These are phyloP conservation scores for Circinella umbellata DNA, from an alignment of 371 early-diverging fungal genomes.

Conservation along the genomic window DNA sequence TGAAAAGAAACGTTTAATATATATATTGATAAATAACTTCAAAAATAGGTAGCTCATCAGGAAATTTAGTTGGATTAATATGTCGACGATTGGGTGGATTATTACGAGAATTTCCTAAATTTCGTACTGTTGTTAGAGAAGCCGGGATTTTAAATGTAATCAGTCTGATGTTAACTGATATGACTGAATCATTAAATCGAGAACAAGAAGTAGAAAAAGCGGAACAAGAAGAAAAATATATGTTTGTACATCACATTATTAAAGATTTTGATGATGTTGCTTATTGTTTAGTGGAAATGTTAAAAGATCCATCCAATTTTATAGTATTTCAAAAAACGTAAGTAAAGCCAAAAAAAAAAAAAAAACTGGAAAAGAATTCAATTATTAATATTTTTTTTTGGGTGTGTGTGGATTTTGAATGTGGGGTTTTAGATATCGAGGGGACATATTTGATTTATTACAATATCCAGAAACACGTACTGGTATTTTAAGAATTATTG, in stretches of 20 bases:
- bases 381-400: no score
- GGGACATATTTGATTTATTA: constrained; percentile 63
- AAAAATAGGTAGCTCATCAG: constrained; percentile 52
- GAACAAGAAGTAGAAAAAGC: constrained; percentile 8
- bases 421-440: constrained; percentile 36
- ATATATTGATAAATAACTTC: neutral
- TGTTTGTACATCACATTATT: constrained; percentile 53
- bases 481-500: constrained; percentile 57
- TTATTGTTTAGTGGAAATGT: constrained; percentile 55
- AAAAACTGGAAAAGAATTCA: no score
- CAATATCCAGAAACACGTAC: constrained; percentile 59
- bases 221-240: neutral
- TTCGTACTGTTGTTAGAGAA: constrained; percentile 63
- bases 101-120: constrained; percentile 52
- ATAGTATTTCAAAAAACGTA: constrained; percentile 44
- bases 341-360: constrained; percentile 6
- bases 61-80: constrained; percentile 55
- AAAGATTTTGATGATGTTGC: constrained; percentile 59
- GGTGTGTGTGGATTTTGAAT: no score
- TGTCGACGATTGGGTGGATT: constrained; percentile 53
- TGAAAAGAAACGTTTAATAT: no score
- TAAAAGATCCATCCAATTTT: constrained; percentile 35
- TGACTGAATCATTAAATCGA: constrained; percentile 43
- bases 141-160: constrained; percentile 70
- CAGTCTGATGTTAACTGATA: constrained; percentile 59